Evolutionary conservation across 169 alveolate species (phyloP), one percentile per base, ranked within the genome.

Genomic region (Pseudocohnilembus persalinus): DNA sequence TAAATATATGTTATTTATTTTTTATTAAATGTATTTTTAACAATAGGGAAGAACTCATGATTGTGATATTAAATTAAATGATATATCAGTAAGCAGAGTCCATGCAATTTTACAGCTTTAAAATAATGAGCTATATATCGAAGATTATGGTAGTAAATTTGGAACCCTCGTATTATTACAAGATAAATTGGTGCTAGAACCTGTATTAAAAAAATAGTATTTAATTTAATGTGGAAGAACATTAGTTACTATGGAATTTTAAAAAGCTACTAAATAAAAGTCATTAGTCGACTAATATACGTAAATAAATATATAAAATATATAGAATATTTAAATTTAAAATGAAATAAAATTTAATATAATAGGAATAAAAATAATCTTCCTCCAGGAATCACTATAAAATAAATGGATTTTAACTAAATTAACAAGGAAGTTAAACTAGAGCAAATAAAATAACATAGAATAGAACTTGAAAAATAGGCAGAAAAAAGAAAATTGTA

Each of bases 41-140:
- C n/a, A 89, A 75, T 81, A 93, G 27, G 98, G 98, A 26, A 86
- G 98, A 75, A 95, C 96, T 0, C 95, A 93, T 84, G 96, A 93
- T 30, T 78, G 92, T 31, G 96, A 93, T 85, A 87, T 95, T 29
- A 90, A 93, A 82, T 88, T 95, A 29, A 88, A 88, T 76, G 97
- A 93, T 79, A 95, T 95, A 0, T 92, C 96, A 28, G 98, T 95
- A 1, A 88, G 95, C 31, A 91, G 98, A 83, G 74, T 82, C 81
- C 98, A 95, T 88, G 94, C 96, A 28, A 90, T 81, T 31, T 77
- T 95, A 16, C 77, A 88, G 27, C 88, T 84, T 65, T 79, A 89
- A 30, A 90, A 92, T 63, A 82, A 88, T 31, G 85, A 91, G 76
- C 92, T 95, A 83, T 88, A 86, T 84, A 74, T 95, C 0, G 94